A percentile compares a stretch with the other conserved stretches of the same genome.
Conservation (phyloP, 352 stramenopile species). For the Phytopythium boreale region DNA sequence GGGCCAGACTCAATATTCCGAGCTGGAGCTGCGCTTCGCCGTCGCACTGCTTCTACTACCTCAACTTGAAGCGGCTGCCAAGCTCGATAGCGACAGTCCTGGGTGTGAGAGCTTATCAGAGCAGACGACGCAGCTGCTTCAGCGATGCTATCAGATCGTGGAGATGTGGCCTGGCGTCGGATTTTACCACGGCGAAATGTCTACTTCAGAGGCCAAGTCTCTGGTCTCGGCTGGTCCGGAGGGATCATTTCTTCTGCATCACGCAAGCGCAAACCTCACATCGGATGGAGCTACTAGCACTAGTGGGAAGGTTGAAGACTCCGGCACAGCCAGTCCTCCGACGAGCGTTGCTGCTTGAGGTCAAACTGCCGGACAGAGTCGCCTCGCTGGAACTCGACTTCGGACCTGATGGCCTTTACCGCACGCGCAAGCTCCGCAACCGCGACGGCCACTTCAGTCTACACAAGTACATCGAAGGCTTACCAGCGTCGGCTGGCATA, state of each 20-base stretch:
- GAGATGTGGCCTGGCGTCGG: conserved; percentile 51
- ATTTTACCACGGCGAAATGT: conserved; percentile 45
- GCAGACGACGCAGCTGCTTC: conserved; percentile 19
- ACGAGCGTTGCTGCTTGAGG: conserved; percentile 28
- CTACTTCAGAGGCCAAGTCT: conserved; percentile 21
- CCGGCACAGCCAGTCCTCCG: not conserved
- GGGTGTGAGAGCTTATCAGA: not conserved
- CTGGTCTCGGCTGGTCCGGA: conserved; percentile 23
- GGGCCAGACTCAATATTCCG: conserved; percentile 13
- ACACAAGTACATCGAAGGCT: conserved; percentile 32
- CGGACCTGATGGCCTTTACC: conserved; percentile 26
- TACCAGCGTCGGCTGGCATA: conserved; percentile 39
- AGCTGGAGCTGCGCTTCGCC: conserved; percentile 38
- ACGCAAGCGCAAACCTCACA: not conserved
- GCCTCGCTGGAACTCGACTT: conserved; percentile 35
- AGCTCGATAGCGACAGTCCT: not conserved
- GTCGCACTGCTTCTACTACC: conserved; percentile 25
- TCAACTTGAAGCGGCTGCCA: not conserved
- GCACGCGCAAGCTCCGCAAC: conserved; percentile 31
- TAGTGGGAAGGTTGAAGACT: not conserved
- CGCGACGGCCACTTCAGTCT: conserved; percentile 32
- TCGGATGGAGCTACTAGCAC: not conserved
- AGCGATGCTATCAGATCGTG: conserved; percentile 42
- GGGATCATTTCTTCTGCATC: conserved; percentile 49
- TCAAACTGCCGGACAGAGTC: conserved; percentile 45